These are phyloP conservation scores for Curvularia eragrostidis DNA, from an alignment of 2,329 filamentous ascomycete genomes.

Conservation along the genomic window DNA sequence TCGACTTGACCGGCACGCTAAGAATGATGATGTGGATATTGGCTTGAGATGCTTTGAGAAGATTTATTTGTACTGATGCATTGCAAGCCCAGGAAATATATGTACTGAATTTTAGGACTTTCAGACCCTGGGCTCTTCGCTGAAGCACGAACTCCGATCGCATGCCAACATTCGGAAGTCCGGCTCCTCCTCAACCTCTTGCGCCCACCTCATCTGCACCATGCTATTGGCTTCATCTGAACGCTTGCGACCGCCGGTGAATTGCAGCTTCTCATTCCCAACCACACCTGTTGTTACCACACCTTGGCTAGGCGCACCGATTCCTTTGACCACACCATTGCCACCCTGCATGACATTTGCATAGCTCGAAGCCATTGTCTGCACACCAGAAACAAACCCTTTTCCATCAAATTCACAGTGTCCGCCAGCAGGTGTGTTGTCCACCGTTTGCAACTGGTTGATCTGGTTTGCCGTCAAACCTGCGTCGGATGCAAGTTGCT, in stretches of 20 bases:
- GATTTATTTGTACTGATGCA: not conserved
- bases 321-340: slow-evolving; percentile 57
- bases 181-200: slow-evolving; percentile 29
- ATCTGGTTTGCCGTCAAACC: slow-evolving; percentile 57
- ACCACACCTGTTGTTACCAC: slow-evolving; percentile 59
- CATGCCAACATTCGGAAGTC: slow-evolving; percentile 33
- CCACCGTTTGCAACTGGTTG: slow-evolving; percentile 62
- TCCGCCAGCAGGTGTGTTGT: slow-evolving; percentile 63
- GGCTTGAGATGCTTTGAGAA: not conserved
- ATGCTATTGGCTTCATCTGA: slow-evolving; percentile 28
- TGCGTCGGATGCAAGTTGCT: slow-evolving; percentile 54
- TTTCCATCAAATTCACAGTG: slow-evolving; percentile 66
- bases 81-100: slow-evolving; percentile 1
- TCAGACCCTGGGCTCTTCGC: slow-evolving; percentile 12
- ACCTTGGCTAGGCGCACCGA: slow-evolving; percentile 50
- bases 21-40: not conserved
- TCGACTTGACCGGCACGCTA: not conserved
- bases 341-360: slow-evolving; percentile 62
- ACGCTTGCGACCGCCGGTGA: slow-evolving; percentile 42
- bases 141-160: slow-evolving; percentile 33
- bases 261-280: slow-evolving; percentile 58
- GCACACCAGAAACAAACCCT: slow-evolving; percentile 63
- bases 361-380: slow-evolving; percentile 63
- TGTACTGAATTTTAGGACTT: slow-evolving; percentile 5
- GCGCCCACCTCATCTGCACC: slow-evolving; percentile 41